Evolutionary conservation across 495 filamentous ascomycete species (phyloP).

Genomic region (Penicillium longicatenatum): DNA sequence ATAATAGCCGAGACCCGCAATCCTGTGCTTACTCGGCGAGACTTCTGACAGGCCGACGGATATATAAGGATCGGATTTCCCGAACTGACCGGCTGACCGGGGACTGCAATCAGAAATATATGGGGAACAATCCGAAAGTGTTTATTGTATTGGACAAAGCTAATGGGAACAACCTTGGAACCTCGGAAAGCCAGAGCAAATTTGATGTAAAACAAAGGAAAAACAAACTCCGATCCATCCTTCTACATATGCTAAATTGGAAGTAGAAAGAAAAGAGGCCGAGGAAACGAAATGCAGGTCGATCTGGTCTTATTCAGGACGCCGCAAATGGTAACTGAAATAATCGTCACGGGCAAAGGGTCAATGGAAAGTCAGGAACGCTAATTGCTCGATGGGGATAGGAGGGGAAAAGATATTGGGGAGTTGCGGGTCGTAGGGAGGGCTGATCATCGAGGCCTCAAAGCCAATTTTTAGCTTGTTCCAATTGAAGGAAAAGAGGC

Average conservation of each 20-base stretch:
- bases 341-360: not conserved
- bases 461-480: not conserved
- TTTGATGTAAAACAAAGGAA: not conserved
- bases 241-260: conserved; percentile 22
- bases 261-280: conserved; percentile 1
- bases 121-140: not conserved
- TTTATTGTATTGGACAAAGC: not conserved
- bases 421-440: not conserved
- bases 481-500: not conserved
- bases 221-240: conserved; percentile 17
- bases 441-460: not conserved
- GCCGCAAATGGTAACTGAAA: conserved; percentile 3
- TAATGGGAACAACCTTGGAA: not conserved
- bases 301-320: conserved; percentile 15
- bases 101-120: not conserved
- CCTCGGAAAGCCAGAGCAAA: not conserved
- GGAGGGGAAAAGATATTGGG: not conserved
- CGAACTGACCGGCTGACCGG: not conserved
- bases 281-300: conserved; percentile 10
- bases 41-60: not conserved
- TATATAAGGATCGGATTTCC: not conserved
- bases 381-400: not conserved
- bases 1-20: not conserved
- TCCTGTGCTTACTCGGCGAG: not conserved
- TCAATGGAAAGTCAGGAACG: not conserved